Base-by-base conservation (phyloP, 1,284 basidiomycete species). In the Tylopilus sp. region DNA sequence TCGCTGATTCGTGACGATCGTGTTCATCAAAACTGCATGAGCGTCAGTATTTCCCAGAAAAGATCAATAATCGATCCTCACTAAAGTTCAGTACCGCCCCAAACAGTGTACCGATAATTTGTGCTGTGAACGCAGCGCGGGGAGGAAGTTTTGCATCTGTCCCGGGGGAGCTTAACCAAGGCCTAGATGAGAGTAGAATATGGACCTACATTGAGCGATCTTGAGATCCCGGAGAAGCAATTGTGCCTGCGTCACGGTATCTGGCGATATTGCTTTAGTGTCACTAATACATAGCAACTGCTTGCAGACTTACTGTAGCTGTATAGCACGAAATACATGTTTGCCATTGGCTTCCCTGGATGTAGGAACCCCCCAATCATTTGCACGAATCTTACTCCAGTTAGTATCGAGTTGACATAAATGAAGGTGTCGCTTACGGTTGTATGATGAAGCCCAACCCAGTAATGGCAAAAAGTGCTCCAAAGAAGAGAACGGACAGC, bases 311-410 rank as follows among this genome's bases (percentile, higher is more conserved):
- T 16, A 70, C 71, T 79, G 63, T 65, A 81, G 53, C 76, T 74
- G 56, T 72, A 76, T n/a, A 81, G 62, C 18, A 79, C 77, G 52
- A 78, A 79, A 44, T 78, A 77, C 59, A 81, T 80, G 56, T 78
- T 81, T 46, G 74, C 74, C 31, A 75, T 74, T 52, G 81, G 79
- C 56, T 77, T 74, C 34, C 81, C 78, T 0, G 77, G 78, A 58
- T 80, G 79, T n/a, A 84, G 64, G 63, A 79, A 82, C 1, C 79
- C 77, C 7, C 77, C 79, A 33, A 84, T 71, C 67, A 83, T 77
- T 66, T 81, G 78, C 18, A 81, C 74, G 73, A 77, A 57, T 23
- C 54, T 65, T 47, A 1, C 3, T 2, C n/a, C 4, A 3, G 6
- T 59, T 10, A 59, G 44, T 29, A 6, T 29, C 16, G 8, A 42